These are phyloP conservation scores for Xylaria acuta DNA, from an alignment of 495 filamentous ascomycete species.

Conservation along the genomic window DNA sequence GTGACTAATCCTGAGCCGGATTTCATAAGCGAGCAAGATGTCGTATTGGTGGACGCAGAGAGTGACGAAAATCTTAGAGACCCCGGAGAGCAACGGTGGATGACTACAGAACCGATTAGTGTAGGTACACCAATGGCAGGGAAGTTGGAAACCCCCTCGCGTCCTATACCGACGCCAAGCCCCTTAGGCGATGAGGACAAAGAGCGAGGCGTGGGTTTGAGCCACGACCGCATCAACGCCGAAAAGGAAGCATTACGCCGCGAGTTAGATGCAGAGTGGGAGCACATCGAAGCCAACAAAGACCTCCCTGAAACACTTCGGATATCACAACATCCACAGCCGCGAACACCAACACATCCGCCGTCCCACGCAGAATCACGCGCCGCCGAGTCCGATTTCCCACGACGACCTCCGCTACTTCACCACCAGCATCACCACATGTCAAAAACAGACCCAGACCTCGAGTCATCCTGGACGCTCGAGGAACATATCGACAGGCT, in stretches of 20 bases:
- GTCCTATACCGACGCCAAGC: conserved; percentile 27
- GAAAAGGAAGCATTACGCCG: conserved; percentile 31
- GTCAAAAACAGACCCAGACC: not conserved
- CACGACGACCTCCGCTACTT: conserved; percentile 2
- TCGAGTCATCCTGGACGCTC: not conserved
- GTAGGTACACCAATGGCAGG: not conserved
- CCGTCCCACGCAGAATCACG: not conserved
- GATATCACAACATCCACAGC: not conserved
- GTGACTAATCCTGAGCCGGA: conserved; percentile 78
- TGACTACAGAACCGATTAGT: not conserved
- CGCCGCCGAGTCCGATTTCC: not conserved
- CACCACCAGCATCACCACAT: not conserved
- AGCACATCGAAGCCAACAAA: conserved; percentile 35
- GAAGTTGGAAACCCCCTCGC: not conserved
- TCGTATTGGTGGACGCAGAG: conserved; percentile 40
- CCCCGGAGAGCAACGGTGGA: not conserved
- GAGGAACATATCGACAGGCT: conserved; percentile 22
- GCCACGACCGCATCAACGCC: conserved; percentile 26
- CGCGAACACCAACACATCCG: not conserved
- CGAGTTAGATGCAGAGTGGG: conserved; percentile 36
- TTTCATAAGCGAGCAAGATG: conserved; percentile 50
- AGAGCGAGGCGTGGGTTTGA: not conserved
- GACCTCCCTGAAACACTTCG: conserved; percentile 8
- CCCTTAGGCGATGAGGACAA: conserved; percentile 29
- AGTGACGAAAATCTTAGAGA: conserved; percentile 9